Conservation (phyloP, 2,329 filamentous ascomycete genomes). For the Cordyceps pruinosa region DNA sequence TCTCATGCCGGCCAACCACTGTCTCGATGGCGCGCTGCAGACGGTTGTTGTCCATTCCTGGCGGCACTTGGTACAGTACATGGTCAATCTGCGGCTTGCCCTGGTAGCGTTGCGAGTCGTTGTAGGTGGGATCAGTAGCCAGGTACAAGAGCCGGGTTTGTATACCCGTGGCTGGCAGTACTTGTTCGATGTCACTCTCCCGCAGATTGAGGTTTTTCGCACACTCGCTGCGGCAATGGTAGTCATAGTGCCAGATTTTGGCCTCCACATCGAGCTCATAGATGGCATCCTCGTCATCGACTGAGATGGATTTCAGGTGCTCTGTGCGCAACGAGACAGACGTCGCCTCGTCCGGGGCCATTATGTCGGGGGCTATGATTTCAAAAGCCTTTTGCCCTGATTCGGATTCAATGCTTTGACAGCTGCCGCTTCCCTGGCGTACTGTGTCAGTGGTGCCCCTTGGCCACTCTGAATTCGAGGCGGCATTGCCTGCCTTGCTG, state of each 20-base stretch:
- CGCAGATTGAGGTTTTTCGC: background rate
- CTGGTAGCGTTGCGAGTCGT: constrained; percentile 8
- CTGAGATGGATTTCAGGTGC: background rate
- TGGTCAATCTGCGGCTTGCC: constrained; percentile 10
- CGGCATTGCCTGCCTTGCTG: background rate
- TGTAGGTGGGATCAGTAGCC: background rate
- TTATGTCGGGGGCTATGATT: background rate
- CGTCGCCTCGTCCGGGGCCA: background rate
- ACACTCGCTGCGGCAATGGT: constrained; percentile 1
- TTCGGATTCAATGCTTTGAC: too few relatives aligned
- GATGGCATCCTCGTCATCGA: constrained; percentile 5
- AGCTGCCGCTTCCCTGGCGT: background rate
- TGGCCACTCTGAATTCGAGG: background rate
- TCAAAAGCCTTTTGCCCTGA: background rate
- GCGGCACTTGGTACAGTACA: constrained; percentile 10
- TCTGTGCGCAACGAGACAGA: background rate
- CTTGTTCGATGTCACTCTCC: background rate
- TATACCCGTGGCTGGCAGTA: constrained; percentile 3
- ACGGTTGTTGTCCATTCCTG: constrained; percentile 1
- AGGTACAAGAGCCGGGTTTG: background rate
- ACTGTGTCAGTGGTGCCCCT: background rate
- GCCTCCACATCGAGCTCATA: background rate
- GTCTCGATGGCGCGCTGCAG: constrained; percentile 12
- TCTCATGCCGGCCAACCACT: constrained; percentile 1
- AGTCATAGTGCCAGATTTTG: constrained; percentile 7